Conservation (phyloP, 192 early-diverging fungal genomes). For the Coemansia sp. region DNA sequence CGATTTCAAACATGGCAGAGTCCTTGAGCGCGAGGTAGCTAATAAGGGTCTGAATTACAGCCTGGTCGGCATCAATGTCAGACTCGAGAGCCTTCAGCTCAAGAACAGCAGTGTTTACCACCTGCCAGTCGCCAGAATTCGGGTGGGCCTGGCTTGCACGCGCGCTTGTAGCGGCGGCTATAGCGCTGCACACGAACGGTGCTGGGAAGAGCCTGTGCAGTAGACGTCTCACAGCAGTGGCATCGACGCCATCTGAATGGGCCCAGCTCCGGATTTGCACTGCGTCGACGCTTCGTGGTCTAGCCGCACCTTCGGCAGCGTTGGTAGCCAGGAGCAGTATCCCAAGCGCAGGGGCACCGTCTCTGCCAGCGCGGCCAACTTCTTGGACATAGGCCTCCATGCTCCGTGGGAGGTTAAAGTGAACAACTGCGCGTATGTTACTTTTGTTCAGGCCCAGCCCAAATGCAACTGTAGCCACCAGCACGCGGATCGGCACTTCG, state of each 20-base stretch:
- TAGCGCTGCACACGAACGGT: slow-evolving; percentile 1
- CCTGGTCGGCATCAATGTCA: slow-evolving; percentile 34
- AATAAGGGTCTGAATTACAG: slow-evolving; percentile 41
- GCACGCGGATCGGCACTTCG: slow-evolving; percentile 57
- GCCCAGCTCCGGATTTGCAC: slow-evolving; percentile 14
- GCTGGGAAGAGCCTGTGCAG: slow-evolving; percentile 4
- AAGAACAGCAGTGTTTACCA: slow-evolving; percentile 25
- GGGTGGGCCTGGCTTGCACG: background rate
- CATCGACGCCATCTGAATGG: background rate
- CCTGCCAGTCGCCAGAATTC: slow-evolving; percentile 3
- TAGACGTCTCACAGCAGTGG: slow-evolving; percentile 4
- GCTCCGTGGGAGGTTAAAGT: slow-evolving; percentile 70
- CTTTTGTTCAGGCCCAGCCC: slow-evolving; percentile 76
- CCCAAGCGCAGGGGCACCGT: slow-evolving; percentile 55
- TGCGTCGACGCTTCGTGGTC: background rate
- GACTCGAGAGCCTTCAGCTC: slow-evolving; percentile 21
- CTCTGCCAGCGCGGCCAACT: slow-evolving; percentile 68
- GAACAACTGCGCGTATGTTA: slow-evolving; percentile 72
- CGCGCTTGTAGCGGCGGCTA: background rate
- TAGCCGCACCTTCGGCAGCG: background rate
- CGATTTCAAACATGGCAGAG: slow-evolving; percentile 20
- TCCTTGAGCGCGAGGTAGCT: slow-evolving; percentile 41
- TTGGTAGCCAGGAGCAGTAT: slow-evolving; percentile 58
- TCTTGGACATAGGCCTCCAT: slow-evolving; percentile 81
- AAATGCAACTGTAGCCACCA: slow-evolving; percentile 77